A percentile compares a stretch with the other conserved stretches of the same genome.
Evolutionary conservation across 2,329 filamentous ascomycete genomes (phyloP).

Genomic region (Penicillium sp.): DNA sequence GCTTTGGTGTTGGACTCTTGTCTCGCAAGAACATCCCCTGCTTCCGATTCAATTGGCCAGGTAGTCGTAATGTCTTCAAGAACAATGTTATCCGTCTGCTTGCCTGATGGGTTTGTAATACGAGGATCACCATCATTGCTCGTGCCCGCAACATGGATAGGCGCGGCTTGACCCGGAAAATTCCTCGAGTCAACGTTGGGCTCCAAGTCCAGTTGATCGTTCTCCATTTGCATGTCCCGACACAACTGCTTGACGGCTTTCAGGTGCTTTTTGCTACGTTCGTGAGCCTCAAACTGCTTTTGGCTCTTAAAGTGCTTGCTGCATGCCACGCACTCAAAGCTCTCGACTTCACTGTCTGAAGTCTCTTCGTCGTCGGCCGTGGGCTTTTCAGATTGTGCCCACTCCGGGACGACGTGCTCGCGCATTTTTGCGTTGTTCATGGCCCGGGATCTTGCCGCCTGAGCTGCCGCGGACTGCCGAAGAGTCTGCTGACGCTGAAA

Average conservation of each 20-base stretch:
- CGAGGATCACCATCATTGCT: neutral
- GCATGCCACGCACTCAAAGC: conserved; percentile 63
- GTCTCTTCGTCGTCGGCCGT: conserved; percentile 48
- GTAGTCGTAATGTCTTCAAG: neutral
- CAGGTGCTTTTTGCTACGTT: conserved; percentile 93
- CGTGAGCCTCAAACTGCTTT: conserved; percentile 85
- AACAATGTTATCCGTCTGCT: neutral
- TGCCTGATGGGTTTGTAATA: neutral
- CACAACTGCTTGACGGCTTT: conserved; percentile 80
- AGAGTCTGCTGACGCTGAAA: conserved; percentile 75
- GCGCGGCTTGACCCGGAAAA: no score
- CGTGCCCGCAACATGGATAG: neutral
- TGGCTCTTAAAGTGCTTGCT: conserved; percentile 78
- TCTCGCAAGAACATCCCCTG: no score
- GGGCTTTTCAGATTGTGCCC: conserved; percentile 62
- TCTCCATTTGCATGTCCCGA: conserved; percentile 79
- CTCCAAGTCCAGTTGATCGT: no score
- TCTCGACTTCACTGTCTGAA: conserved; percentile 51
- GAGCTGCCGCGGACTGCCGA: conserved; percentile 74
- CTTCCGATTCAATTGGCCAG: no score
- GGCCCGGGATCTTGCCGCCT: conserved; percentile 77
- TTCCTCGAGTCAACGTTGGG: no score
- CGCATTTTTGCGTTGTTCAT: conserved; percentile 73
- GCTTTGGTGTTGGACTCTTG: no score
- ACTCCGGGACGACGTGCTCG: conserved; percentile 65